phyloP scores from a whole-genome alignment of 306 rosid genomes.

The Neltuma alba region DNA sequence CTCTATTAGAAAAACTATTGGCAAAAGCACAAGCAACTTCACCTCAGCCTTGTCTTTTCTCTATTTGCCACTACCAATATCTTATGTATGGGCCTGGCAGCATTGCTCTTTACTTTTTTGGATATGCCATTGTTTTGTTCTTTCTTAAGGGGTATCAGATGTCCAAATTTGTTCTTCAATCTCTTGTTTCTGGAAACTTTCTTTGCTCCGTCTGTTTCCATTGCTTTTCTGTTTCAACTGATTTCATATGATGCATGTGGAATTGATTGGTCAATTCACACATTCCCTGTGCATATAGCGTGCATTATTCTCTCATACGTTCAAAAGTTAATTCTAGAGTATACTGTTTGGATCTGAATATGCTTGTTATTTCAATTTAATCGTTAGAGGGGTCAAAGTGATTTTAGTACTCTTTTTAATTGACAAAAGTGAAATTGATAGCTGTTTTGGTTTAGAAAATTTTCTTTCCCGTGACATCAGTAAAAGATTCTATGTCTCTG shows the following conservation, averaged over 20 bases:
- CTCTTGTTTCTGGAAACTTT: neutral
- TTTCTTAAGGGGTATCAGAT: neutral
- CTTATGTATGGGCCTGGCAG: neutral
- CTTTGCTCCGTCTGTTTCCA: constrained; percentile 14
- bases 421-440: neutral
- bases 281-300: neutral
- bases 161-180: neutral
- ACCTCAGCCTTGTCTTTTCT: neutral
- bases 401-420: neutral
- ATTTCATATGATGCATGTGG: neutral
- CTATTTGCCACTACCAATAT: constrained; percentile 13
- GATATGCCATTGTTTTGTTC: neutral
- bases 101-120: neutral
- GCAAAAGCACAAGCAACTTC: neutral
- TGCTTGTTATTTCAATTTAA: neutral
- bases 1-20: neutral
- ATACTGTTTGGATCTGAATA: neutral
- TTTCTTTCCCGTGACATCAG: constrained; percentile 11
- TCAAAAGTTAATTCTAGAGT: neutral
- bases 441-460: constrained; percentile 22
- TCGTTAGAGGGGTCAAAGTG: neutral
- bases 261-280: neutral
- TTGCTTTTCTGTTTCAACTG: neutral
- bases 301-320: neutral
- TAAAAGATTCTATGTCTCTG: constrained; percentile 33